phyloP scores from a whole-genome alignment of 768 basidiomycete species.

The Rhizopogon vinicolor region DNA sequence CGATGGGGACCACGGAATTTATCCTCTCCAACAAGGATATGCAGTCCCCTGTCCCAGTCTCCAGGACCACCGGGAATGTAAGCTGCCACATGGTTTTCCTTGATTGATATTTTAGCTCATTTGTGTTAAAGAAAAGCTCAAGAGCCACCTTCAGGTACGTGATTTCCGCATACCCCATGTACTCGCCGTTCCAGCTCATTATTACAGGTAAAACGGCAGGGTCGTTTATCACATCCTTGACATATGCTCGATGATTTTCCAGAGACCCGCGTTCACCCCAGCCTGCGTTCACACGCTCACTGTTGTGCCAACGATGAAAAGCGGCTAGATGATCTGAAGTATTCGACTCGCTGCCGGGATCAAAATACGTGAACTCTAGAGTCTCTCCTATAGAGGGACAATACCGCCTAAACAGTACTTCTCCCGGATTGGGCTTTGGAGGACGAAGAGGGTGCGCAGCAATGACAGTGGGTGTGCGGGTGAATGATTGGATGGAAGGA shows the following conservation, averaged over 20 bases:
- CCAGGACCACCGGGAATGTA: constrained; percentile 22
- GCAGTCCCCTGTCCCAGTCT: constrained; percentile 34
- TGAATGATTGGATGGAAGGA: constrained; percentile 37
- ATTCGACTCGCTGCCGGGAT: constrained; percentile 12
- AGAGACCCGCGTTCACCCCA: constrained; percentile 45
- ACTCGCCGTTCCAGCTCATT: constrained; percentile 42
- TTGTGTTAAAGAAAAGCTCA: background rate
- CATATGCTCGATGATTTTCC: constrained; percentile 39
- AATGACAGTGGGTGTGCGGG: constrained; percentile 41
- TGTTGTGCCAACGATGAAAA: constrained; percentile 48
- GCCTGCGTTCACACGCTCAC: constrained; percentile 38
- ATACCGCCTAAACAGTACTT: constrained; percentile 34
- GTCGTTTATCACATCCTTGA: constrained; percentile 31
- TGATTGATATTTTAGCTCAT: background rate
- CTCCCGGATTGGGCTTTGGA: constrained; percentile 37
- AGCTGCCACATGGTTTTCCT: constrained; percentile 18
- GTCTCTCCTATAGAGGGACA: constrained; percentile 29
- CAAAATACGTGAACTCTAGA: constrained; percentile 25
- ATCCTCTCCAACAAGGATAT: constrained; percentile 43
- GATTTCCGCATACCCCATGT: constrained; percentile 42
- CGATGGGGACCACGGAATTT: constrained; percentile 39
- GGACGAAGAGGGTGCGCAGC: constrained; percentile 49
- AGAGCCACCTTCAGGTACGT: constrained; percentile 41
- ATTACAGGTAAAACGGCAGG: constrained; percentile 36
- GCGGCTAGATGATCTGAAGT: constrained; percentile 32